Base-by-base conservation (phyloP, 345 rosid species). In the Ailanthus altissimus region DNA sequence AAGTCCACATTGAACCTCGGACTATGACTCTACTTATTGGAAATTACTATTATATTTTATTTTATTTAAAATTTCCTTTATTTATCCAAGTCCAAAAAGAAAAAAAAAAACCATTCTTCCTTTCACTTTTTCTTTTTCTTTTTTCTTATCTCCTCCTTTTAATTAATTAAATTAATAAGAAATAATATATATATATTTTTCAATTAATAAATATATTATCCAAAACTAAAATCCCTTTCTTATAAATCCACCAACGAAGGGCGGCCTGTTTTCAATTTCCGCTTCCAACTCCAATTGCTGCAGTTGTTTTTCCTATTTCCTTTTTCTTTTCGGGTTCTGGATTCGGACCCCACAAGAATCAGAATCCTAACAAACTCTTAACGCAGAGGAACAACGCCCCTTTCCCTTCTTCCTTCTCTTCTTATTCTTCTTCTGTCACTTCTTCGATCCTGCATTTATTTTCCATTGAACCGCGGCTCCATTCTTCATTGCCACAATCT, bases 351-450 rank as follows among this genome's bases (percentile, higher is more conserved):
- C 26, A 56, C 75, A 28, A 54, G 75, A 71, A 71, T 71, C 50
- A 54, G 75, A 71, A 71, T 71, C 75, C 64, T 71, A 70, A 53
- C 75, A 54, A 54, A 38, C 32, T 36, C 14, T 3, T n/a, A n/a
- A 5, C 58, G 23, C 6, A 2, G 2, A 11, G 0, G 8, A 69
- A 69, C 60, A 45, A 32, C 73, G 8, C 16, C 59, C 59, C 42
- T 26, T 26, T 40, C 0, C 28, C 4, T n/a, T 40, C 14, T 43
- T 2, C 15, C 56, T 1, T 13, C 11, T 0, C 1, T 32, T 32
- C 38, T 32, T 32, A 1, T 32, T 32, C 38, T 32, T 32, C 38
- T 14, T 16, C 38, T 32, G 8, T 23, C 14, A 13, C 1, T 25
- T 38, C 43, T n/a, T 21, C 40, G 58, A 54, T 54, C 58, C 58